These are phyloP conservation scores for Flaveria trinervia DNA, from an alignment of 129 eudicot genomes.

Conservation along the genomic window DNA sequence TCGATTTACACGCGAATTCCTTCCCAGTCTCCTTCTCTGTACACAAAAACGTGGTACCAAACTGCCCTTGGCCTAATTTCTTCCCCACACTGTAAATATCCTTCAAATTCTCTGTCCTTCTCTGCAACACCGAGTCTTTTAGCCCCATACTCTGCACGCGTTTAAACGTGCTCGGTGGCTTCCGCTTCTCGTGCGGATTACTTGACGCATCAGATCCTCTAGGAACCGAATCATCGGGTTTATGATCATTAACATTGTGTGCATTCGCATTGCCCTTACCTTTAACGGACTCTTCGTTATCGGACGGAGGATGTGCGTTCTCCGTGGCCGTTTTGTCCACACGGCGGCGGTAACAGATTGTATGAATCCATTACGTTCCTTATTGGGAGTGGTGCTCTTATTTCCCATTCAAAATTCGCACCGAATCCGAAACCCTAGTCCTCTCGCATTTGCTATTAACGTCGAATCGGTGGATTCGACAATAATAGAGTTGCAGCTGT, in stretches of 20 bases:
- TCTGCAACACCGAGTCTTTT: constrained; percentile 68
- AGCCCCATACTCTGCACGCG: constrained; percentile 64
- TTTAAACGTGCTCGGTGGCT: constrained; percentile 31
- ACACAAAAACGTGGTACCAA: constrained; percentile 79
- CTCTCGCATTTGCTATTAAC: constrained; percentile 35
- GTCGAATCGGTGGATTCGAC: constrained; percentile 30
- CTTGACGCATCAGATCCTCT: constrained; percentile 38
- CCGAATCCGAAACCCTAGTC: constrained; percentile 34
- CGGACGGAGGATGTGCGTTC: constrained; percentile 45
- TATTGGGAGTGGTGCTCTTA: constrained; percentile 53
- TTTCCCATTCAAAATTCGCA: constrained; percentile 67
- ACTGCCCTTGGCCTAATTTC: constrained; percentile 94
- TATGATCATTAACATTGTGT: constrained; percentile 26
- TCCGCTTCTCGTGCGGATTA: constrained; percentile 39
- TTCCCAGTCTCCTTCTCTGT: constrained; percentile 61
- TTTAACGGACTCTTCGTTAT: constrained; percentile 26
- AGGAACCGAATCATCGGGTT: constrained; percentile 10
- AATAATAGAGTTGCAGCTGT: constrained; percentile 25
- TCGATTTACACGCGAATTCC: constrained; percentile 79
- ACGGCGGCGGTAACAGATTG: constrained; percentile 79
- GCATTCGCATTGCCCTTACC: constrained; percentile 18
- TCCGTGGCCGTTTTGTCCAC: constrained; percentile 52
- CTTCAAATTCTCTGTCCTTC: constrained; percentile 75
- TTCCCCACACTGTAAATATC: constrained; percentile 66
- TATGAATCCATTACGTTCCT: constrained; percentile 62